Evolutionary conservation across 2,329 filamentous ascomycete genomes (phyloP).

Genomic region (Colletotrichum sidae): DNA sequence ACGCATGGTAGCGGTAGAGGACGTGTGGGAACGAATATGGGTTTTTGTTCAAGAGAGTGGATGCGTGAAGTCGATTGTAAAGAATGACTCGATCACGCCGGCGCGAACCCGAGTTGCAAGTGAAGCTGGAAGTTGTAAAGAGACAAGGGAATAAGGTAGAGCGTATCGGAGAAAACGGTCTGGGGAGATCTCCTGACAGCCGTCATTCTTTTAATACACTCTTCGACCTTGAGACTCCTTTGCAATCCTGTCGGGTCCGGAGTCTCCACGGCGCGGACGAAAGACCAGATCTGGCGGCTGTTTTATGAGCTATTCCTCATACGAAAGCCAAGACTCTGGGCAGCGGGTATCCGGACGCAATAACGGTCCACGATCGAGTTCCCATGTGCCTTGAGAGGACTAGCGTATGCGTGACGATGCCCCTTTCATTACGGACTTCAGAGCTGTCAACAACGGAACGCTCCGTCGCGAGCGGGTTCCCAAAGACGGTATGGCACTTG

Average conservation of each 20-base stretch:
- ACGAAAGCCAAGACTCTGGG: conserved; percentile 3
- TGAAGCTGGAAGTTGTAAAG: neutral
- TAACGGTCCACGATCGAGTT: neutral
- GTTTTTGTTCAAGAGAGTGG: neutral
- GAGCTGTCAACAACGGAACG: neutral
- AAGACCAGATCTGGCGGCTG: neutral
- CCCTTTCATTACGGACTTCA: conserved; percentile 1
- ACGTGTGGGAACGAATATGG: neutral
- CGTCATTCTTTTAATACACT: neutral
- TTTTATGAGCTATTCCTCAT: neutral
- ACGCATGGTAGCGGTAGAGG: neutral
- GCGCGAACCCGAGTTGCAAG: neutral
- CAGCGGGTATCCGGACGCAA: neutral
- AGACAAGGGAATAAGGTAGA: neutral
- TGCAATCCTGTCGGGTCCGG: neutral
- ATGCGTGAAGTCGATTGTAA: neutral
- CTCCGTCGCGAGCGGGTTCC: neutral
- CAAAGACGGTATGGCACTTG: neutral
- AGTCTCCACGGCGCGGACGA: neutral
- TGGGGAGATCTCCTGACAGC: neutral
- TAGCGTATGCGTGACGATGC: neutral
- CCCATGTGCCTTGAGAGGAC: neutral
- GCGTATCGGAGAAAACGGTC: neutral
- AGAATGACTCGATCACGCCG: conserved; percentile 4
- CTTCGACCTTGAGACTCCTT: neutral